These are phyloP conservation scores for Stachybotrys chlorohalonatus DNA, from an alignment of 2,329 filamentous ascomycete species.

Conservation along the genomic window DNA sequence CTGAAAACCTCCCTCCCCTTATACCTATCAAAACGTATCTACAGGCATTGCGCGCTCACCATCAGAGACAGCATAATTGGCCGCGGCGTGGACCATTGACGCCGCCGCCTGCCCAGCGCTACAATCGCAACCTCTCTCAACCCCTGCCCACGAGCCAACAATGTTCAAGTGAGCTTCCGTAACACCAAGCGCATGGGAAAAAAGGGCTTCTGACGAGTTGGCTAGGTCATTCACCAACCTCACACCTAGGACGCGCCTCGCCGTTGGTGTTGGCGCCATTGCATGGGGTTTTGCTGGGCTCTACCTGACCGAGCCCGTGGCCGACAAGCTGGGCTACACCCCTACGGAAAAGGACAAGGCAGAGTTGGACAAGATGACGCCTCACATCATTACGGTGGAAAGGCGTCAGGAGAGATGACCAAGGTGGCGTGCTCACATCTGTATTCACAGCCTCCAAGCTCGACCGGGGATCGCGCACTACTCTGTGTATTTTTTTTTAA, in stretches of 20 bases:
- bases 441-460: neutral
- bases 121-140: no score
- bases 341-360: conserved; percentile 67
- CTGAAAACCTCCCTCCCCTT: no score
- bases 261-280: conserved; percentile 66
- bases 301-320: conserved; percentile 63
- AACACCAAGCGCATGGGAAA: neutral
- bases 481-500: neutral
- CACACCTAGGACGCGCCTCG: conserved; percentile 57
- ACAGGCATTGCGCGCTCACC: no score
- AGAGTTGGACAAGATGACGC: conserved; percentile 50
- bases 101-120: no score
- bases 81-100: no score
- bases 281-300: conserved; percentile 68
- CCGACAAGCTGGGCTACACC: conserved; percentile 63
- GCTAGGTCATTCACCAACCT: conserved; percentile 62
- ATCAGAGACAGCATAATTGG: no score
- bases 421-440: neutral
- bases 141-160: no score
- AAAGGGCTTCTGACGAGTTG: neutral
- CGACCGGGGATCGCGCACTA: neutral
- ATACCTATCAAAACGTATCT: no score
- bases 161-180: neutral
- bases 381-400: conserved; percentile 54
- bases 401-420: conserved; percentile 4